Conservation (phyloP, 2,329 filamentous ascomycete genomes). For the Fusarium pininemorale region DNA sequence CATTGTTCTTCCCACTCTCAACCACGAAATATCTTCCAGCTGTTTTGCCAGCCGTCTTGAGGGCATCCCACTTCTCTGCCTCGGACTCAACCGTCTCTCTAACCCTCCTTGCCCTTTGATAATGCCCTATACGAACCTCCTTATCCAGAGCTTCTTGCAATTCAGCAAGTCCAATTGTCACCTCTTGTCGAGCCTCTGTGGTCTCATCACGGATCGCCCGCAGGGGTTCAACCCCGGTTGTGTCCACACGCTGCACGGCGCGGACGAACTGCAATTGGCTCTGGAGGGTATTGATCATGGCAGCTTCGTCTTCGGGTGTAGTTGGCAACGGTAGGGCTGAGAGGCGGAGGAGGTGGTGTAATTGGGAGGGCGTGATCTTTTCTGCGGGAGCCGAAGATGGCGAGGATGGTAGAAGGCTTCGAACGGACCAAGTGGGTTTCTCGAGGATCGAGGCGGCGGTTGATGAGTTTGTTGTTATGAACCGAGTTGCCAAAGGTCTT, state of each 20-base stretch:
- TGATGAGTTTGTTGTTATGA: slow-evolving; percentile 18
- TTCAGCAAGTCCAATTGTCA: slow-evolving; percentile 66
- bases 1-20: slow-evolving; percentile 62
- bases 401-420: slow-evolving; percentile 70
- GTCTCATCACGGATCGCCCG: slow-evolving; percentile 86
- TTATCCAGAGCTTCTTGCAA: slow-evolving; percentile 64
- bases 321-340: slow-evolving; percentile 84
- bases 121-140: slow-evolving; percentile 70
- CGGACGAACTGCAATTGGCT: slow-evolving; percentile 92
- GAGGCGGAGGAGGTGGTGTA: slow-evolving; percentile 86
- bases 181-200: slow-evolving; percentile 65
- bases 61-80: slow-evolving; percentile 74
- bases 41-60: slow-evolving; percentile 71
- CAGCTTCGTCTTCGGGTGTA: slow-evolving; percentile 67
- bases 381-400: slow-evolving; percentile 44
- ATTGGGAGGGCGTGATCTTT: slow-evolving; percentile 70
- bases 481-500: slow-evolving; percentile 1
- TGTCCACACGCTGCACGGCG: slow-evolving; percentile 83
- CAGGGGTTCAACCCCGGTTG: slow-evolving; percentile 75
- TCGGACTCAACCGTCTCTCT: slow-evolving; percentile 52
- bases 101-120: slow-evolving; percentile 54
- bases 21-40: slow-evolving; percentile 82
- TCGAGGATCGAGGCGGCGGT: slow-evolving; percentile 62
- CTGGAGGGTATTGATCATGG: slow-evolving; percentile 78
- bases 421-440: slow-evolving; percentile 84